Conservation (phyloP, 1,284 basidiomycete species). For the Papiliotrema flavescens region DNA sequence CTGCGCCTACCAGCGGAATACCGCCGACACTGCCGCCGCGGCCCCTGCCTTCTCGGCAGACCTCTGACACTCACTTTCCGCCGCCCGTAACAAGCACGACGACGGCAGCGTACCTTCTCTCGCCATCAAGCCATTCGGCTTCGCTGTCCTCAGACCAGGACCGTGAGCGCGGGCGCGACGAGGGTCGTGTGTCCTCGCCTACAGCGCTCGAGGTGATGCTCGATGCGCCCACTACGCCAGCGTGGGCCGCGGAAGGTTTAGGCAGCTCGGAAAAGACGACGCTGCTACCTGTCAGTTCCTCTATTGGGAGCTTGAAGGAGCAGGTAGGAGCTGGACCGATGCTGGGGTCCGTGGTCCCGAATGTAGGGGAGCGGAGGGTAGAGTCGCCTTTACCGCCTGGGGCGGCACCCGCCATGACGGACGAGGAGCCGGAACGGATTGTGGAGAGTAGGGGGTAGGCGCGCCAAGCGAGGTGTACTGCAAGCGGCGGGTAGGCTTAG, state of each 20-base stretch:
- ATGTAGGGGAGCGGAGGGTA: neutral
- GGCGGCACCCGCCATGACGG: conserved; percentile 20
- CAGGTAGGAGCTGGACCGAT: neutral
- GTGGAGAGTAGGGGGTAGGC: neutral
- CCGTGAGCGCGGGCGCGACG: neutral
- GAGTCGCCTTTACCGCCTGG: conserved; percentile 29
- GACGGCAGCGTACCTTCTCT: no score
- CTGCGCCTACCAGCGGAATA: no score
- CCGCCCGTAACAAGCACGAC: no score
- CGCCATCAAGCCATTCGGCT: no score
- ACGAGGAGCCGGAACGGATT: conserved; percentile 26
- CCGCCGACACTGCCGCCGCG: neutral
- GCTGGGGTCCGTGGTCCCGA: neutral
- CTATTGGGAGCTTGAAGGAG: neutral
- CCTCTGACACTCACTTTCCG: neutral
- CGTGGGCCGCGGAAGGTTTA: conserved; percentile 24
- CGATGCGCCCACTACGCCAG: conserved; percentile 8
- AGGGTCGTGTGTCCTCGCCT: neutral
- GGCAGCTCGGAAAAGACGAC: conserved; percentile 4
- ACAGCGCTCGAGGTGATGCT: neutral
- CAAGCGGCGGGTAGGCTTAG: neutral
- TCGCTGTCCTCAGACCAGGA: no score
- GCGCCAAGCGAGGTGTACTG: neutral
- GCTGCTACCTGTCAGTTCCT: neutral
- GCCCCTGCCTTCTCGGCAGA: neutral